phyloP scores from a whole-genome alignment of 441 rosid genomes.

The Dalechampia spathulata region DNA sequence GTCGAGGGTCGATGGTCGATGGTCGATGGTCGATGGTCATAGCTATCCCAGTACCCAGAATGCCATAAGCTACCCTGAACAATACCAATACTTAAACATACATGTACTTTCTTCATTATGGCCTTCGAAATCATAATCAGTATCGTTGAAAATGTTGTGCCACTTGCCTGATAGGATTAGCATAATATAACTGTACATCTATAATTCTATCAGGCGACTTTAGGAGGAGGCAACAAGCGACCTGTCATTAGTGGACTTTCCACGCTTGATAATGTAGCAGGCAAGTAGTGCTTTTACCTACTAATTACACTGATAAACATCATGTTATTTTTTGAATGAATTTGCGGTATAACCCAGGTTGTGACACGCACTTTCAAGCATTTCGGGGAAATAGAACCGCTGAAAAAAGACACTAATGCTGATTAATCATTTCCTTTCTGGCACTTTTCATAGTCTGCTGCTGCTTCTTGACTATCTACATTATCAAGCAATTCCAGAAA shows the following conservation, averaged over 20 bases:
- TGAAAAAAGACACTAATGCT: no score
- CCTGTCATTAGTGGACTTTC: slow-evolving; percentile 3
- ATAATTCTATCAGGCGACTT: slow-evolving; percentile 1
- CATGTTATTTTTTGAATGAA: slow-evolving; percentile 19
- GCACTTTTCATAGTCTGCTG: no score
- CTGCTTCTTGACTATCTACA: no score
- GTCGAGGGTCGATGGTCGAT: no score
- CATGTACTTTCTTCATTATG: not conserved
- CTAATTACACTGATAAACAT: slow-evolving; percentile 12
- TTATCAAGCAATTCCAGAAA: no score
- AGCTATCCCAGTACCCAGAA: no score
- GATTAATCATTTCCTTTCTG: no score
- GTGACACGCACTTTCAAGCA: not conserved
- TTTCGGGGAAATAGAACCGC: not conserved
- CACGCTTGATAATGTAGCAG: slow-evolving; percentile 1
- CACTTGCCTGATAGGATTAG: slow-evolving; percentile 14
- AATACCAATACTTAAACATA: not conserved
- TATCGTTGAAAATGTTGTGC: no score
- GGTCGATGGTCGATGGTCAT: no score
- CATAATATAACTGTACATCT: no score
- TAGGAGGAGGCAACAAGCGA: not conserved
- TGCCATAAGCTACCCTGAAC: no score
- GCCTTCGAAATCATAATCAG: slow-evolving; percentile 1
- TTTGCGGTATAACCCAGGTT: slow-evolving; percentile 21
- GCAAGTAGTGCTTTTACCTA: no score